These are phyloP conservation scores for Sclerospora graminicola DNA, from an alignment of 352 stramenopile species.

Conservation along the genomic window DNA sequence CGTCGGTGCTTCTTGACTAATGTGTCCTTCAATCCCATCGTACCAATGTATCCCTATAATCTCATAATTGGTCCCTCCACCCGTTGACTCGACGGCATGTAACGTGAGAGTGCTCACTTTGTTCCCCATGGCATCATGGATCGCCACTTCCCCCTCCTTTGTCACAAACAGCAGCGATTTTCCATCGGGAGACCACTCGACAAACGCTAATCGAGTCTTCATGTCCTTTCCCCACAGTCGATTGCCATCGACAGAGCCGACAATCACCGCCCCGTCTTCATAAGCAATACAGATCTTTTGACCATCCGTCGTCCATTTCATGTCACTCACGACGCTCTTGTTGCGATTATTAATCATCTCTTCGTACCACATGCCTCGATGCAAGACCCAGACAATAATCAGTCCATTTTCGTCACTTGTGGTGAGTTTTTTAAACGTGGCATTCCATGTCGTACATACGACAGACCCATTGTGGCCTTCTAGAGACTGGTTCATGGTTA, in stretches of 20 bases:
- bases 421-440: constrained; percentile 91
- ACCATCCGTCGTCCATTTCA: constrained; percentile 92
- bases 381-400: constrained; percentile 94
- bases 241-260: constrained; percentile 90
- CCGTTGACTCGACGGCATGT: no score
- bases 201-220: constrained; percentile 87
- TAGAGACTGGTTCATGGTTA: constrained; percentile 93
- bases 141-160: no score
- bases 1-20: no score
- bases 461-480: constrained; percentile 88
- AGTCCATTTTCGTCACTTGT: constrained; percentile 91
- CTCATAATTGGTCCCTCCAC: no score
- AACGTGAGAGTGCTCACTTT: no score
- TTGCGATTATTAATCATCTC: constrained; percentile 98
- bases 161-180: no score
- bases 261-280: constrained; percentile 89
- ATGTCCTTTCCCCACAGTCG: constrained; percentile 92
- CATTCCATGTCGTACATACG: constrained; percentile 90
- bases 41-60: no score
- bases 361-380: constrained; percentile 91
- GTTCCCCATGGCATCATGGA: no score
- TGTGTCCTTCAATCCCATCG: no score
- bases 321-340: constrained; percentile 89
- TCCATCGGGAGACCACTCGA: no score
- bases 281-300: constrained; percentile 95